Percentiles rank a stretch among this genome's conserved stretches.
Conservation (phyloP, 257 asterid genomes). For the Petunia axillaris region DNA sequence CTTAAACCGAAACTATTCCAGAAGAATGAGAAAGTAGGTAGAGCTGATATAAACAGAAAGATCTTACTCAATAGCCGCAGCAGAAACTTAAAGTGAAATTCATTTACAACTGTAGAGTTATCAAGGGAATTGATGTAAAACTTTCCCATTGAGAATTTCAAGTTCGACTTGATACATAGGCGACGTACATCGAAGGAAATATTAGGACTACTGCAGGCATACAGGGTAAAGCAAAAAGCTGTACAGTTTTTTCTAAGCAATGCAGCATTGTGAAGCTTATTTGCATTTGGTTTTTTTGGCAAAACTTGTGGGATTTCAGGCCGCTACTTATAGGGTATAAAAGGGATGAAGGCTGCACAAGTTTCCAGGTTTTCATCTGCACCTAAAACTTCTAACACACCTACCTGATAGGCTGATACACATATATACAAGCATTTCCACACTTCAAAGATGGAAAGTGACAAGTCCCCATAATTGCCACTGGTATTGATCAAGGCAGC, state of each 20-base stretch:
- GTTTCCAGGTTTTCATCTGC: constrained; percentile 10
- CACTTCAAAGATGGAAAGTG: neutral
- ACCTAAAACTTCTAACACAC: constrained; percentile 7
- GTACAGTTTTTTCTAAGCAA: constrained; percentile 13
- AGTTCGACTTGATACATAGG: neutral
- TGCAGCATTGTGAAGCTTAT: constrained; percentile 12
- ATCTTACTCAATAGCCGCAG: neutral
- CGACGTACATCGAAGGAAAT: constrained; percentile 16
- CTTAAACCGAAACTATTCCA: neutral
- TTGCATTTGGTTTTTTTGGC: neutral
- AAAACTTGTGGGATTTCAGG: constrained; percentile 2
- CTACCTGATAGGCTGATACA: neutral
- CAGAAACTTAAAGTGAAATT: neutral
- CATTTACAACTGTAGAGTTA: constrained; percentile 11
- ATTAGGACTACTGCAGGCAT: neutral
- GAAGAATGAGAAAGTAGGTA: neutral
- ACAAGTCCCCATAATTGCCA: constrained; percentile 2
- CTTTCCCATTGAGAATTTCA: neutral
- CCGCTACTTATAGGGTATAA: constrained; percentile 23
- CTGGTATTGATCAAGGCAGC: neutral
- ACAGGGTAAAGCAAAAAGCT: constrained; percentile 3
- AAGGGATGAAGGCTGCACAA: neutral
- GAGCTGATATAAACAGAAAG: neutral
- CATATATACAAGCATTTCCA: constrained; percentile 24
- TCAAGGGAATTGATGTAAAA: constrained; percentile 10